Evolutionary conservation across 495 filamentous ascomycete genomes (phyloP).

Genomic region (Penicillium pancosmium): DNA sequence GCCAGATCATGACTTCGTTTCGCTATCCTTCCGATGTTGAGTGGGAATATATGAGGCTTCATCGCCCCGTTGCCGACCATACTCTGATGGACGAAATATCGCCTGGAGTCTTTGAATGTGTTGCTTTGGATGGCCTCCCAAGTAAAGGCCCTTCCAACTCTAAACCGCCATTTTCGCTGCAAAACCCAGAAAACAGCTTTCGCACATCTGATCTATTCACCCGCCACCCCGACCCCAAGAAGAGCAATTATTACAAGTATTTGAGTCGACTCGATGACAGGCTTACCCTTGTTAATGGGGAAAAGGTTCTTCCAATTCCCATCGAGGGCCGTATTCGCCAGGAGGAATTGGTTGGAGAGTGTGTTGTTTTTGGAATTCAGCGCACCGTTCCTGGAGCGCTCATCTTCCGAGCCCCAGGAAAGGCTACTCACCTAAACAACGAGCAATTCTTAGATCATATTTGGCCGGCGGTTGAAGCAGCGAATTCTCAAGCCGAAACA

Average conservation of each 20-base stretch:
- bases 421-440: slow-evolving; percentile 37
- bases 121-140: slow-evolving; percentile 62
- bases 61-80: slow-evolving; percentile 32
- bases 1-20: slow-evolving; percentile 59
- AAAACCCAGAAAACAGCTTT: slow-evolving; percentile 47
- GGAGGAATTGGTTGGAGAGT: slow-evolving; percentile 37
- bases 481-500: slow-evolving; percentile 49
- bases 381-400: slow-evolving; percentile 45
- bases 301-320: slow-evolving; percentile 68
- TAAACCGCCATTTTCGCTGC: slow-evolving; percentile 58
- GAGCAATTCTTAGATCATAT: slow-evolving; percentile 53
- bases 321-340: slow-evolving; percentile 54
- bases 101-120: slow-evolving; percentile 59
- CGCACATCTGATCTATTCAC: slow-evolving; percentile 52
- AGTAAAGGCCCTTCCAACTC: slow-evolving; percentile 63
- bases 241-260: slow-evolving; percentile 60
- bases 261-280: slow-evolving; percentile 61
- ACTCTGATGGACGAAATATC: slow-evolving; percentile 58
- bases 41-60: slow-evolving; percentile 67
- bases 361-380: slow-evolving; percentile 43
- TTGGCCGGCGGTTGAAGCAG: slow-evolving; percentile 53
- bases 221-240: slow-evolving; percentile 49
- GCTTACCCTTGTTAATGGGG: slow-evolving; percentile 64
- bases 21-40: slow-evolving; percentile 51
- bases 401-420: slow-evolving; percentile 47